A percentile compares a stretch with the other conserved stretches of the same genome.
Evolutionary conservation across 164 flowering plant genomes (phyloP).

Genomic region (Magnolia officinalis): DNA sequence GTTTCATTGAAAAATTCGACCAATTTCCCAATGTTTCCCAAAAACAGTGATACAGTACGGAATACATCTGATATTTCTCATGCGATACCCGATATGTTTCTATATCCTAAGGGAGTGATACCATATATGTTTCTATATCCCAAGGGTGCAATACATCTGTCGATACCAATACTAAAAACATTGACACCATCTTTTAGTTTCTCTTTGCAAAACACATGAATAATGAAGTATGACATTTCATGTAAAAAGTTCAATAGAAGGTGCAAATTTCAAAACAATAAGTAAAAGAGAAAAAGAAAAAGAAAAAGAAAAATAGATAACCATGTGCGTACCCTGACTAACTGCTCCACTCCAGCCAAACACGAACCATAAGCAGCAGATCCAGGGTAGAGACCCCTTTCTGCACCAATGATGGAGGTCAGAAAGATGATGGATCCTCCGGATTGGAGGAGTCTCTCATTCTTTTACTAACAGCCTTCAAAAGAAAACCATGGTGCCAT

Average conservation of each 20-base stretch:
- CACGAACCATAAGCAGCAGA: constrained; percentile 84
- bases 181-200: neutral
- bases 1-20: no score
- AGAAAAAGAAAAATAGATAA: neutral
- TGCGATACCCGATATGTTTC: no score
- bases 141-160: no score
- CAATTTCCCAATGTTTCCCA: no score
- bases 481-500: constrained; percentile 78
- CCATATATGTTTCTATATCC: no score
- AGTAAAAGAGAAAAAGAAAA: neutral
- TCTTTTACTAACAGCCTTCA: constrained; percentile 63
- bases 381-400: constrained; percentile 89
- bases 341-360: constrained; percentile 69
- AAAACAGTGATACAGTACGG: no score
- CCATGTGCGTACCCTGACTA: constrained; percentile 63
- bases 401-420: constrained; percentile 67
- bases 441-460: constrained; percentile 56
- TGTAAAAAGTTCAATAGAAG: no score
- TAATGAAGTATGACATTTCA: neutral
- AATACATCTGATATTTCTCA: no score
- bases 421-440: constrained; percentile 88
- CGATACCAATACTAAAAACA: no score
- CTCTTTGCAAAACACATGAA: neutral
- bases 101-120: no score
- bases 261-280: no score